Evolutionary conservation across 768 basidiomycete species (phyloP).

Genomic region (Lentinula sp.): DNA sequence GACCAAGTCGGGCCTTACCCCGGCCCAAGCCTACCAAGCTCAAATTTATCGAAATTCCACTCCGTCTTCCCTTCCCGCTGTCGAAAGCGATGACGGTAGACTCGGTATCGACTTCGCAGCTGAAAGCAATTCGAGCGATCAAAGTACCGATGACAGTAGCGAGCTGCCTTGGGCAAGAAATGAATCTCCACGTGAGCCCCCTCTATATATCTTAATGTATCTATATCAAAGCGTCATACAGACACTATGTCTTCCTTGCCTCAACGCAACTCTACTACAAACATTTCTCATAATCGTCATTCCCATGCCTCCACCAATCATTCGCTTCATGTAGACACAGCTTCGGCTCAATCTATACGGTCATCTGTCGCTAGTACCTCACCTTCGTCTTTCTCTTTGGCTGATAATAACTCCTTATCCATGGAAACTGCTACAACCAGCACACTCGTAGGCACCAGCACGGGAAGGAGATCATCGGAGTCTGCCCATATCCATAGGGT

Average conservation of each 20-base stretch:
- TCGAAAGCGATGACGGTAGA: slow-evolving; percentile 53
- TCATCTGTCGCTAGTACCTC: slow-evolving; percentile 38
- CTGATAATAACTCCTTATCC: slow-evolving; percentile 16
- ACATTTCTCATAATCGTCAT: slow-evolving; percentile 28
- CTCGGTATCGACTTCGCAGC: slow-evolving; percentile 53
- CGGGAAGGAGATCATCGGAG: slow-evolving; percentile 61
- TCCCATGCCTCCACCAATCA: slow-evolving; percentile 32
- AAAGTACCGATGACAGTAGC: slow-evolving; percentile 42
- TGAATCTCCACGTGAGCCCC: slow-evolving; percentile 38
- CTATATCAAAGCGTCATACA: slow-evolving; percentile 14
- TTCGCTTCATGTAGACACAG: slow-evolving; percentile 58
- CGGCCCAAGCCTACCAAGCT: slow-evolving; percentile 78
- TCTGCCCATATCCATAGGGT: slow-evolving; percentile 56
- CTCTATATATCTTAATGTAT: slow-evolving; percentile 15
- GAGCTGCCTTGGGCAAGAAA: slow-evolving; percentile 55
- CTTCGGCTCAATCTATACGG: slow-evolving; percentile 32
- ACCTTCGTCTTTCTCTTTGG: slow-evolving; percentile 31
- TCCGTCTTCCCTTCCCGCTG: slow-evolving; percentile 2
- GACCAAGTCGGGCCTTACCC: slow-evolving; percentile 53
- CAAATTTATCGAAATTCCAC: slow-evolving; percentile 56
- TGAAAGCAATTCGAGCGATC: slow-evolving; percentile 25
- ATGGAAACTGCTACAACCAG: slow-evolving; percentile 27
- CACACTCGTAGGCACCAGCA: slow-evolving; percentile 16
- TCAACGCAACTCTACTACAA: slow-evolving; percentile 15
- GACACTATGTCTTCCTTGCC: not conserved